A percentile compares a stretch with the other conserved stretches of the same genome.
Evolutionary conservation across 306 rosid species (phyloP).

Genomic region (Cicer bijugum): DNA sequence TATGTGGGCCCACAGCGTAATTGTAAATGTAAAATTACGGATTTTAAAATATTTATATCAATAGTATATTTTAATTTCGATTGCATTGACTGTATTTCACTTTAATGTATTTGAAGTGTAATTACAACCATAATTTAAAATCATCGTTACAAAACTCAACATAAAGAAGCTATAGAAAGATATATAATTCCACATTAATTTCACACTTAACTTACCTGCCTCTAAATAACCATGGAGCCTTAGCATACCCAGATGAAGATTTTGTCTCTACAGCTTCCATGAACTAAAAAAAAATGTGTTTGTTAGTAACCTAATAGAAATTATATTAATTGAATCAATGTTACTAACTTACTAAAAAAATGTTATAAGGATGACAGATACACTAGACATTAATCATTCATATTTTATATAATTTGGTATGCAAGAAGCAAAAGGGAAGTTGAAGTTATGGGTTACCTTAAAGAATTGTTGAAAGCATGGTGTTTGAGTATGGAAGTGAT

Average conservation of each 20-base stretch:
- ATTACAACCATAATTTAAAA: too few relatives aligned
- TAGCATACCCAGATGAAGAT: constrained; percentile 68
- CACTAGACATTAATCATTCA: background rate
- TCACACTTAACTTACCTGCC: constrained; percentile 62
- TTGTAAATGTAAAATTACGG: too few relatives aligned
- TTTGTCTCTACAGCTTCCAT: constrained; percentile 59
- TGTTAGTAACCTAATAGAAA: constrained; percentile 15
- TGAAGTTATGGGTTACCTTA: constrained; percentile 18
- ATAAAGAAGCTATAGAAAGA: background rate
- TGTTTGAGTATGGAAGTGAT: background rate
- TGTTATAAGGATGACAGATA: background rate
- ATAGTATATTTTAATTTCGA: too few relatives aligned
- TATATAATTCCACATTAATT: background rate
- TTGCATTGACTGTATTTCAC: too few relatives aligned
- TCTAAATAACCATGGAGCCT: constrained; percentile 85
- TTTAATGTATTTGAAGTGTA: too few relatives aligned
- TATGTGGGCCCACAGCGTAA: background rate
- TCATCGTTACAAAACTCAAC: too few relatives aligned
- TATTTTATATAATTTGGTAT: background rate
- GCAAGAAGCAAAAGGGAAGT: constrained; percentile 35
- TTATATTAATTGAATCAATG: background rate
- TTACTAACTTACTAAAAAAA: background rate
- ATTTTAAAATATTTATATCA: too few relatives aligned
- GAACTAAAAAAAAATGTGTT: background rate
- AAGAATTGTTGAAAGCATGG: background rate